Conservation (phyloP, 768 basidiomycete genomes). For the Kwoniella bestiolae region DNA sequence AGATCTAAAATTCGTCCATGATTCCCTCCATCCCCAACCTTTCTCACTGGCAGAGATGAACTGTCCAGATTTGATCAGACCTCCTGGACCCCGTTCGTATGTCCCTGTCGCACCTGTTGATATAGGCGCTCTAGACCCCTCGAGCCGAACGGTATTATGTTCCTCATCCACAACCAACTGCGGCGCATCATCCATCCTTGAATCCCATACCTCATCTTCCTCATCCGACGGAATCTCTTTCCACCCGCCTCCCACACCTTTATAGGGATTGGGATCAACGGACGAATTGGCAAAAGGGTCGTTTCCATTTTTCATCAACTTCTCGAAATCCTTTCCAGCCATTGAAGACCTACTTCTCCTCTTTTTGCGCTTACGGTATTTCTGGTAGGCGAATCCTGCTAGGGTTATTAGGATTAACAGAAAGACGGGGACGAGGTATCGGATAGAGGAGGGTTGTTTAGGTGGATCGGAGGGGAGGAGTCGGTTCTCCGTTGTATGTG, state of each 20-base stretch:
- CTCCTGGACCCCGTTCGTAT: background rate
- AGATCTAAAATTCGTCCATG: slow-evolving; percentile 27
- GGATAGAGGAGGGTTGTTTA: slow-evolving; percentile 25
- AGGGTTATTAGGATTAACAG: slow-evolving; percentile 34
- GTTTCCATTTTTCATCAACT: slow-evolving; percentile 6
- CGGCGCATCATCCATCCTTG: slow-evolving; percentile 9
- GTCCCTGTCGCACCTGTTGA: no score
- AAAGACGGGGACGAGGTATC: slow-evolving; percentile 38
- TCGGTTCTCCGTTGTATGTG: background rate
- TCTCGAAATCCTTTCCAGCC: slow-evolving; percentile 15
- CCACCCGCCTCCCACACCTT: slow-evolving; percentile 13
- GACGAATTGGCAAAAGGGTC: slow-evolving; percentile 2
- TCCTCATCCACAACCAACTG: slow-evolving; percentile 12
- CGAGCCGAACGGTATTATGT: background rate
- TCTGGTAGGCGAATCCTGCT: slow-evolving; percentile 22
- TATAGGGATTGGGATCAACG: background rate
- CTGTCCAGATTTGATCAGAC: slow-evolving; percentile 3
- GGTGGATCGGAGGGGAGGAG: slow-evolving; percentile 11
- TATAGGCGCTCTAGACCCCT: background rate
- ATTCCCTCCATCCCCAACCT: slow-evolving; percentile 33
- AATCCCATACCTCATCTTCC: slow-evolving; percentile 22
- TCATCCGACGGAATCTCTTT: slow-evolving; percentile 21
- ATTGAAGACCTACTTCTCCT: background rate
- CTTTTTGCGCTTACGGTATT: slow-evolving; percentile 20
- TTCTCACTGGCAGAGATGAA: slow-evolving; percentile 7